phyloP scores from a whole-genome alignment of 2,329 filamentous ascomycete genomes.

The Pseudocercospora cruenta region DNA sequence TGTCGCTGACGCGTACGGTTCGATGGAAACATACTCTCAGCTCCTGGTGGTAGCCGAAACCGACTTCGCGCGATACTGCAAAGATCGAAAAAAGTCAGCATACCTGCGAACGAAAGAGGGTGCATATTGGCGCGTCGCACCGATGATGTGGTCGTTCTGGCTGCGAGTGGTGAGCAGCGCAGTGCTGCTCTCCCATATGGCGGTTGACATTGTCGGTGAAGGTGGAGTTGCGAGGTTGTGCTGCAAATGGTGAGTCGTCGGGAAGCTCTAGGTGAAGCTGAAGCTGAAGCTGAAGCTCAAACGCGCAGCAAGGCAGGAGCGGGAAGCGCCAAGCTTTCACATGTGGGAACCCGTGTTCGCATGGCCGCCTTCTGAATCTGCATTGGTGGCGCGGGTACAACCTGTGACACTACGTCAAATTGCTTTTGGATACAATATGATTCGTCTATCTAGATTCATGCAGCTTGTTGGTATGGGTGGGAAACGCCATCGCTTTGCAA shows the following conservation, averaged over 20 bases:
- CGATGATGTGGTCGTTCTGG: not conserved
- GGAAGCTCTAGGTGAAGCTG: too few relatives aligned
- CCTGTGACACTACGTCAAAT: constrained; percentile 11
- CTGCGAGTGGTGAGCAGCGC: not conserved
- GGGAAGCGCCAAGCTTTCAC: not conserved
- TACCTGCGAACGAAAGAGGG: too few relatives aligned
- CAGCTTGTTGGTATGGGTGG: constrained; percentile 25
- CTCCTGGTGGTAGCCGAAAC: not conserved
- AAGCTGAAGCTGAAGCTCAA: too few relatives aligned
- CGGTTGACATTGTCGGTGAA: not conserved
- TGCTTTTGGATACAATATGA: constrained; percentile 32
- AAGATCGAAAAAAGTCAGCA: too few relatives aligned
- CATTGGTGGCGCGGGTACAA: too few relatives aligned
- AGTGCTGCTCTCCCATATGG: not conserved
- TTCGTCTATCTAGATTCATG: constrained; percentile 36
- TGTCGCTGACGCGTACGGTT: constrained; percentile 46
- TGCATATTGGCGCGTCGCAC: too few relatives aligned
- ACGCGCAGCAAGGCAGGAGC: too few relatives aligned
- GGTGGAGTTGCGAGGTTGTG: too few relatives aligned
- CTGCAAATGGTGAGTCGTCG: too few relatives aligned
- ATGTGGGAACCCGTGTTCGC: not conserved
- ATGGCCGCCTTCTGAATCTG: too few relatives aligned
- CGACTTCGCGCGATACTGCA: constrained; percentile 2
- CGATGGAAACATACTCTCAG: constrained; percentile 26
- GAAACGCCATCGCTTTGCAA: constrained; percentile 35